Percentiles rank a stretch among this genome's conserved stretches.
These are phyloP conservation scores for Musa schizocarpa DNA, from an alignment of 176 grass and related monocot species.

Conservation along the genomic window DNA sequence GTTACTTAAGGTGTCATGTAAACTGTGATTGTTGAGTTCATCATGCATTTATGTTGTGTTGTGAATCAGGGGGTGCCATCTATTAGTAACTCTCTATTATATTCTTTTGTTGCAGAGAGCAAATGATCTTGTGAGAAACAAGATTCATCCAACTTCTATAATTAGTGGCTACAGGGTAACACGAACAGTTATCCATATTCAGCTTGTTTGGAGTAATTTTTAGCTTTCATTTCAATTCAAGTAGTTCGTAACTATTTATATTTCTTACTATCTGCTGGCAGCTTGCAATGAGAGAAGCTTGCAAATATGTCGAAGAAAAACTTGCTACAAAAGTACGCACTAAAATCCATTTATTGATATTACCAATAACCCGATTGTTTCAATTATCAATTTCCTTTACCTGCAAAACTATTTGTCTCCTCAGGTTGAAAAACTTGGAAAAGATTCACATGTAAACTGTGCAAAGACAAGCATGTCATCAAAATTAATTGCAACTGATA, in stretches of 20 bases:
- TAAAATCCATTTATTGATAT: neutral
- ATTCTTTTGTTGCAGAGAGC: constrained; percentile 47
- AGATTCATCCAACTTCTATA: constrained; percentile 93
- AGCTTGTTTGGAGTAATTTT: constrained; percentile 5
- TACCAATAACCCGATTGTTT: neutral
- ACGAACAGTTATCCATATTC: neutral
- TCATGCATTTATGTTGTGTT: no score
- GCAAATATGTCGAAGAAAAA: constrained; percentile 94
- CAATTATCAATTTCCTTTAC: neutral
- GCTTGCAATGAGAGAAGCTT: constrained; percentile 96
- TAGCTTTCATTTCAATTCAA: no score
- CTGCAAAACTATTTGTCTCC: constrained; percentile 8
- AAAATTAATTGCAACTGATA: constrained; percentile 64
- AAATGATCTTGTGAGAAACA: constrained; percentile 86
- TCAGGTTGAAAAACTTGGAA: constrained; percentile 91
- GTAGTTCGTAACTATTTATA: neutral
- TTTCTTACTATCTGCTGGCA: constrained; percentile 7
- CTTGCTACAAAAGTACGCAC: constrained; percentile 52
- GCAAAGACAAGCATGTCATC: constrained; percentile 99
- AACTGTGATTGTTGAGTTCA: neutral
- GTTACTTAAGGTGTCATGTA: constrained; percentile 61
- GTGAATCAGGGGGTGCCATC: no score
- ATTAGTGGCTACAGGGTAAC: constrained; percentile 89
- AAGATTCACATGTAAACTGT: constrained; percentile 87
- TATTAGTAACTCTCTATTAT: neutral